phyloP scores from a whole-genome alignment of 306 rosid genomes.

The Ochetophila trinervis region DNA sequence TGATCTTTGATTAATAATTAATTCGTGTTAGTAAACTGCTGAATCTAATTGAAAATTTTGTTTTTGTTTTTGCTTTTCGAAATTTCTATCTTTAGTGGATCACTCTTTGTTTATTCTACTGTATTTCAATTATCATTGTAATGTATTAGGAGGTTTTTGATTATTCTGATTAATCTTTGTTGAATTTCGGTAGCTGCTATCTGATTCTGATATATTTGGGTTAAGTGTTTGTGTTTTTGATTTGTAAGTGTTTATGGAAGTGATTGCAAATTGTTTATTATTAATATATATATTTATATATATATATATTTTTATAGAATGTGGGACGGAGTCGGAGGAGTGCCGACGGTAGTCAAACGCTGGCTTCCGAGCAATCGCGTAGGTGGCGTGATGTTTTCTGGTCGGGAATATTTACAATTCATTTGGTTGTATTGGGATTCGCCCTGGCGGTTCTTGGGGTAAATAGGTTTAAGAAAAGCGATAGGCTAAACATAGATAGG shows the following conservation, averaged over 20 bases:
- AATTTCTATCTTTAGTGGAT: no score
- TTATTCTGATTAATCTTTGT: no score
- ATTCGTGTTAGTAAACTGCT: background rate
- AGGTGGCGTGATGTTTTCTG: conserved; percentile 91
- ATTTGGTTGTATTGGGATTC: conserved; percentile 64
- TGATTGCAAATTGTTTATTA: background rate
- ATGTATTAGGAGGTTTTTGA: no score
- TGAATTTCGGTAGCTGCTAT: no score
- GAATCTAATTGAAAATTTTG: background rate
- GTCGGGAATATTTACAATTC: conserved; percentile 66
- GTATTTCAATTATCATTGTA: no score
- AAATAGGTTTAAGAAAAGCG: conserved; percentile 67
- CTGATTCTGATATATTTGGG: no score
- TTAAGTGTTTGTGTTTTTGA: background rate
- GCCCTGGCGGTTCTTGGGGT: conserved; percentile 65
- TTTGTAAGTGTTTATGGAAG: no score
- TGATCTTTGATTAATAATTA: background rate
- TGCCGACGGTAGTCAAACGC: conserved; percentile 40
- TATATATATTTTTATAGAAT: conserved; percentile 28
- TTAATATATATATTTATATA: background rate
- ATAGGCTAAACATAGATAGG: conserved; percentile 79
- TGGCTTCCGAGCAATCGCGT: conserved; percentile 54
- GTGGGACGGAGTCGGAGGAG: conserved; percentile 43
- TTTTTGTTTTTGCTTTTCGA: background rate
- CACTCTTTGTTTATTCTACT: no score